A percentile compares a stretch with the other conserved stretches of the same genome.
phyloP scores from a whole-genome alignment of 345 rosid genomes.

The Crucihimalaya himalaica region DNA sequence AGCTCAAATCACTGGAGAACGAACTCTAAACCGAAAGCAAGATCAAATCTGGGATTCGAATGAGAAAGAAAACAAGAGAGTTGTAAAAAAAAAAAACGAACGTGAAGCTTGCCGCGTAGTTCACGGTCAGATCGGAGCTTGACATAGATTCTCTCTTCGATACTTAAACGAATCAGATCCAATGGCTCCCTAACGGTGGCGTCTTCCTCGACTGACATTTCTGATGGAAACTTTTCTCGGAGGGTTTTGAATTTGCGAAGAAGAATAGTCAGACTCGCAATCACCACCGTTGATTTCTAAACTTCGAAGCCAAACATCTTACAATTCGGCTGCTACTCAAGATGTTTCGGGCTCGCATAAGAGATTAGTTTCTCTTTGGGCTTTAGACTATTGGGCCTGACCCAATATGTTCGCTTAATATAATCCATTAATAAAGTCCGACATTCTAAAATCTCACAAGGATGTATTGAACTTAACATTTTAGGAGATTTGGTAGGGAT shows the following conservation, averaged over 20 bases:
- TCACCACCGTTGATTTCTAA: slow-evolving; percentile 13
- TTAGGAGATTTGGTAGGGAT: too few species aligned
- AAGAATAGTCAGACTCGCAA: background rate
- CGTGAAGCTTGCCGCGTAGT: slow-evolving; percentile 98
- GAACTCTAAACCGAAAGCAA: background rate
- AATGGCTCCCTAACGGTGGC: slow-evolving; percentile 90
- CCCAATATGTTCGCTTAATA: background rate
- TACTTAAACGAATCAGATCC: slow-evolving; percentile 90
- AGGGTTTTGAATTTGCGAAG: slow-evolving; percentile 19
- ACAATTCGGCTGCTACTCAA: too few species aligned
- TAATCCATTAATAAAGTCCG: too few species aligned
- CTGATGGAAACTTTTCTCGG: background rate
- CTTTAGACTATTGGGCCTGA: background rate
- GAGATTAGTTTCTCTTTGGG: background rate
- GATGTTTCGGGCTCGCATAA: too few species aligned
- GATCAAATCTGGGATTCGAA: background rate
- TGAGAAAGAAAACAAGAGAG: background rate
- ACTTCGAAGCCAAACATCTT: too few species aligned
- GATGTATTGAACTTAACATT: too few species aligned
- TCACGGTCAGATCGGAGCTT: slow-evolving; percentile 98
- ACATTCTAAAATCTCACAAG: too few species aligned
- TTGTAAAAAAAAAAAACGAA: slow-evolving; percentile 11
- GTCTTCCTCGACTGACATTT: slow-evolving; percentile 87
- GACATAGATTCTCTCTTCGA: slow-evolving; percentile 96
- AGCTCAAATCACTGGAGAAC: too few species aligned